Evolutionary conservation across 2,329 filamentous ascomycete species (phyloP).

Genomic region (Aspergillus awamori): DNA sequence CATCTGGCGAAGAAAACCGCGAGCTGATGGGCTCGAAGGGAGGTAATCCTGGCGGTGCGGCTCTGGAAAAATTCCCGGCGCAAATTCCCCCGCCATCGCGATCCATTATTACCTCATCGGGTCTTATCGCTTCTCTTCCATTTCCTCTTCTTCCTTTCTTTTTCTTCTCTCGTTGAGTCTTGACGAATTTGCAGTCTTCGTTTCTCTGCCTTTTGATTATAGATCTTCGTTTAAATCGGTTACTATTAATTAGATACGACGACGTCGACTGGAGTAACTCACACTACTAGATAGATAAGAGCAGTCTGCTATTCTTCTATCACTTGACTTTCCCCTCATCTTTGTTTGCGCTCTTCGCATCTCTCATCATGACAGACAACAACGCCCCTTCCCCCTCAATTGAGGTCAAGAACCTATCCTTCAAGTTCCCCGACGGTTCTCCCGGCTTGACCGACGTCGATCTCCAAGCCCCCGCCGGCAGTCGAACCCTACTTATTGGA

Average conservation of each 20-base stretch:
- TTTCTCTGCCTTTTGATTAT: too few relatives aligned
- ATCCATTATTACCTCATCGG: slow-evolving; percentile 1
- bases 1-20: neutral
- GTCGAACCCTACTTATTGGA: slow-evolving; percentile 87
- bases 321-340: neutral
- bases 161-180: neutral
- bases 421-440: slow-evolving; percentile 84
- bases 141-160: neutral
- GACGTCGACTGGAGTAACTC: neutral
- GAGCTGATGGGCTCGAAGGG: neutral
- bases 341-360: neutral
- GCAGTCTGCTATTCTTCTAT: neutral
- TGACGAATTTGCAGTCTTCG: neutral
- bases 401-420: slow-evolving; percentile 74
- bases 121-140: neutral
- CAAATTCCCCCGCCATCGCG: too few relatives aligned
- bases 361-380: slow-evolving; percentile 24
- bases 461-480: slow-evolving; percentile 77
- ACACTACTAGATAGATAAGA: neutral
- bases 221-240: too few relatives aligned
- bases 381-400: slow-evolving; percentile 58
- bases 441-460: slow-evolving; percentile 74
- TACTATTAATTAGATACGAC: too few relatives aligned
- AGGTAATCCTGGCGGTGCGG: neutral
- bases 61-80: neutral